These are phyloP conservation scores for Senna tora DNA, from an alignment of 306 rosid genomes.

Conservation along the genomic window DNA sequence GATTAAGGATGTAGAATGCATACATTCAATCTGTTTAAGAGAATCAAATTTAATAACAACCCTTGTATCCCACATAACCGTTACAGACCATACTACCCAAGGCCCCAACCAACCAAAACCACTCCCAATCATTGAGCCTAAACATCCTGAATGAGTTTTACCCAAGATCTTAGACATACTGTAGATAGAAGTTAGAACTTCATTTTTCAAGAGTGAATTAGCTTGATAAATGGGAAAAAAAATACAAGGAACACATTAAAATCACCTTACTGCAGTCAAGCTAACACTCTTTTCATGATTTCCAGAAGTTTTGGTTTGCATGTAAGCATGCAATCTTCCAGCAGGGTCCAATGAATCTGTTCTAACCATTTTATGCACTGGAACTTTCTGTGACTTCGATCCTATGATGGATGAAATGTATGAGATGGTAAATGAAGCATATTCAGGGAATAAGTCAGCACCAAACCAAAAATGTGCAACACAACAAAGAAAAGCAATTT, in stretches of 20 bases:
- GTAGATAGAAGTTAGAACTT: not conserved
- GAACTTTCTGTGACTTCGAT: constrained; percentile 75
- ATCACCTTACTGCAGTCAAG: constrained; percentile 82
- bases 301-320: constrained; percentile 56
- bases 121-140: not conserved
- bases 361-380: constrained; percentile 82
- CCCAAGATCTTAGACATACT: constrained; percentile 15
- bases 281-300: constrained; percentile 51
- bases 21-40: not conserved
- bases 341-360: constrained; percentile 88
- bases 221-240: constrained; percentile 19
- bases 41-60: not conserved
- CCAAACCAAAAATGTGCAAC: constrained; percentile 30
- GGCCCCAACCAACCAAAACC: not conserved
- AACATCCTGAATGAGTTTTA: not conserved
- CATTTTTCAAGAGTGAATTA: not conserved
- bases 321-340: constrained; percentile 87
- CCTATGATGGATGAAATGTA: constrained; percentile 47
- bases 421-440: constrained; percentile 17
- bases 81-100: not conserved
- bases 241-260: constrained; percentile 6
- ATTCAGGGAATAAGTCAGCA: constrained; percentile 27
- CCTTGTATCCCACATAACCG: not conserved
- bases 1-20: constrained; percentile 1
- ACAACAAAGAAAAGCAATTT: constrained; percentile 28